These are phyloP conservation scores for Aspergillus costaricaensis DNA, from an alignment of 2,329 filamentous ascomycete genomes.

Conservation along the genomic window DNA sequence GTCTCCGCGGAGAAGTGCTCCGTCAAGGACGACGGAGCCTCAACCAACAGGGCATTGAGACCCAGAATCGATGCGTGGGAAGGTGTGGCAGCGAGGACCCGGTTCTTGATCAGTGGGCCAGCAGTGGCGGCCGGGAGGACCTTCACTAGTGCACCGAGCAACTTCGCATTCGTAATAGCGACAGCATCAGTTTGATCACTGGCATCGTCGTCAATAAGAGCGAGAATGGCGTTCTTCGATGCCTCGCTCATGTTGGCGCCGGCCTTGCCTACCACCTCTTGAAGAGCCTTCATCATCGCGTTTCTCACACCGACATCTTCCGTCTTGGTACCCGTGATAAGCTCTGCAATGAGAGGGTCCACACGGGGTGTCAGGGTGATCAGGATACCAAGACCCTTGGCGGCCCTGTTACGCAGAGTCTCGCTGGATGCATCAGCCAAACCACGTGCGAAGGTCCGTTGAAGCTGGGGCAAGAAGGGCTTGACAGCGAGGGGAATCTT, in stretches of 20 bases:
- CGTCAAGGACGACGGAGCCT: conserved; percentile 71
- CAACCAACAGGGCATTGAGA: conserved; percentile 83
- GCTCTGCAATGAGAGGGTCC: conserved; percentile 87
- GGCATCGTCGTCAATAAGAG: conserved; percentile 81
- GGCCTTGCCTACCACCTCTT: conserved; percentile 94
- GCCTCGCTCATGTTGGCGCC: conserved; percentile 92
- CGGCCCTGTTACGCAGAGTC: conserved; percentile 79
- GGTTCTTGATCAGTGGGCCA: conserved; percentile 62
- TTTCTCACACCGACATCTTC: conserved; percentile 82
- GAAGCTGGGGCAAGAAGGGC: conserved; percentile 93
- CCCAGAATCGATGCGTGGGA: conserved; percentile 79
- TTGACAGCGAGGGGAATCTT: conserved; percentile 96
- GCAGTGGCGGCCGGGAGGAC: conserved; percentile 76
- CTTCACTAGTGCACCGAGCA: conserved; percentile 86
- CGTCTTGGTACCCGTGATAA: conserved; percentile 95
- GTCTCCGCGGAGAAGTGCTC: conserved; percentile 72
- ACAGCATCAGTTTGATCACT: conserved; percentile 74
- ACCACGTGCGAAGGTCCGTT: conserved; percentile 95
- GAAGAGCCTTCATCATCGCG: conserved; percentile 95
- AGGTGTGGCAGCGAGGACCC: conserved; percentile 76
- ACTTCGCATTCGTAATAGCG: conserved; percentile 84
- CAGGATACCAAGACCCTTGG: conserved; percentile 88
- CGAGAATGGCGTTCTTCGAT: conserved; percentile 81
- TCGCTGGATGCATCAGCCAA: conserved; percentile 92
- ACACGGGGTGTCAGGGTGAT: conserved; percentile 95